Conservation (phyloP, 352 stramenopile species). For the Phytopythium litorale region DNA sequence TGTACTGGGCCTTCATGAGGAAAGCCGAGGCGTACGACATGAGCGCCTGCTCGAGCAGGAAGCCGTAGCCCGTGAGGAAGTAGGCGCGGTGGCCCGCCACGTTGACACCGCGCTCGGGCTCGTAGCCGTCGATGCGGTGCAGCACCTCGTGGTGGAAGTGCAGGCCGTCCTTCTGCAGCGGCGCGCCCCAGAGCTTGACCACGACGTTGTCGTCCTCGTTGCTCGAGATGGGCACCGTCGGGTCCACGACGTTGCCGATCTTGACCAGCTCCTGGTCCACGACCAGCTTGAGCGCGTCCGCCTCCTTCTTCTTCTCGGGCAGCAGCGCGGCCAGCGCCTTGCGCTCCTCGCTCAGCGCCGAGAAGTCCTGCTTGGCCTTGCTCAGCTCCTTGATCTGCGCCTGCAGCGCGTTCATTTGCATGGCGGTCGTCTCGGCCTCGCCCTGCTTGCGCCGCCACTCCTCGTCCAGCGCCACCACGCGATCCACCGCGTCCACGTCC, state of each 20-base stretch:
- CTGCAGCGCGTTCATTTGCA: conserved; percentile 85
- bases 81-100: conserved; percentile 98
- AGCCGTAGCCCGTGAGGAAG: conserved; percentile 98
- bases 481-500: conserved; percentile 92
- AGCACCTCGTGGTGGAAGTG: conserved; percentile 96
- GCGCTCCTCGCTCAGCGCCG: conserved; percentile 73
- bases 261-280: conserved; percentile 78
- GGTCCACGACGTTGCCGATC: conserved; percentile 98
- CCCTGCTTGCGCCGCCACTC: conserved; percentile 85
- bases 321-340: conserved; percentile 67
- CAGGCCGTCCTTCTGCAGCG: conserved; percentile 74
- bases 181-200: conserved; percentile 76
- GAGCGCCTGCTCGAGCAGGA: conserved; percentile 98
- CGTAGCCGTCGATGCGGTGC: conserved; percentile 98
- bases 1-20: conserved; percentile 94
- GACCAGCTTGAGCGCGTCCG: conserved; percentile 65
- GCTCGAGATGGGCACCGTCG: conserved; percentile 93
- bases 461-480: conserved; percentile 94
- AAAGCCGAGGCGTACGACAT: conserved; percentile 99
- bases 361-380: conserved; percentile 88
- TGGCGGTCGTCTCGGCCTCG: conserved; percentile 81
- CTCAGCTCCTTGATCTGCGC: conserved; percentile 85
- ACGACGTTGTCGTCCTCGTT: conserved; percentile 98
- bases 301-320: conserved; percentile 77
- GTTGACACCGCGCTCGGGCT: conserved; percentile 94